Base-by-base conservation (phyloP, 2,329 filamentous ascomycete species). In the Truncatella angustata region DNA sequence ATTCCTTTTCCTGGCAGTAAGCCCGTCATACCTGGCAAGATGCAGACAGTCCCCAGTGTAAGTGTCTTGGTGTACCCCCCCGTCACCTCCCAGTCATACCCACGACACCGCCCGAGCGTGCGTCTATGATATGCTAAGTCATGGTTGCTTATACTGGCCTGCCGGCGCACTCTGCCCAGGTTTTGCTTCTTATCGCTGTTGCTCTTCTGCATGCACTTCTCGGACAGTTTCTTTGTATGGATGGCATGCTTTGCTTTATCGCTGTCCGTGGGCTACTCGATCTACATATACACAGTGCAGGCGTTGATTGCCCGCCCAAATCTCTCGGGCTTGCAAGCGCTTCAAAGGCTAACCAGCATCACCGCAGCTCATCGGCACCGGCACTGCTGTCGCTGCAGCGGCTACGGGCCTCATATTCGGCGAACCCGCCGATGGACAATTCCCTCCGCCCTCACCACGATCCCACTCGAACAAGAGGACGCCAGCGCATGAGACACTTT, bases 361-460 rank as follows among this genome's bases (percentile, higher is more conserved):
- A 40, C 42, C 2, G 45, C 62, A 85, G 81, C 80, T 85, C 62
- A 78, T 84, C 70, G 81, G 80, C 68, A 78, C 81, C 60, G 79
- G 81, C 67, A 81, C 80, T 70, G 80, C 79, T 58, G 77, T 83
- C 66, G 81, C 81, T 70, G 80, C 80, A 63, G 81, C 81, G 60
- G 75, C 80, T 67, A 76, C 74, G 60, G 81, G 81, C 60, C 70
- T 85, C 56, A 79, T 80, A 58, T 83, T 85, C 67, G 81, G 79
- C 59, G 79, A 84, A 66, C 70, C 76, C 40, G 63, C 69, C 59
- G 76, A 80, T 59, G 62, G 57, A 48, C 61, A 65, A 52, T 49
- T 49, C 24, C 62, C 70, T 55, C 67, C 64, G 40, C 63, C 60
- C 36, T 50, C 58, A 26, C 63, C 62, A 45, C 67, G 63, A 24